Conservation (phyloP, 2,329 filamentous ascomycete genomes). For the Phialophora macrospora region DNA sequence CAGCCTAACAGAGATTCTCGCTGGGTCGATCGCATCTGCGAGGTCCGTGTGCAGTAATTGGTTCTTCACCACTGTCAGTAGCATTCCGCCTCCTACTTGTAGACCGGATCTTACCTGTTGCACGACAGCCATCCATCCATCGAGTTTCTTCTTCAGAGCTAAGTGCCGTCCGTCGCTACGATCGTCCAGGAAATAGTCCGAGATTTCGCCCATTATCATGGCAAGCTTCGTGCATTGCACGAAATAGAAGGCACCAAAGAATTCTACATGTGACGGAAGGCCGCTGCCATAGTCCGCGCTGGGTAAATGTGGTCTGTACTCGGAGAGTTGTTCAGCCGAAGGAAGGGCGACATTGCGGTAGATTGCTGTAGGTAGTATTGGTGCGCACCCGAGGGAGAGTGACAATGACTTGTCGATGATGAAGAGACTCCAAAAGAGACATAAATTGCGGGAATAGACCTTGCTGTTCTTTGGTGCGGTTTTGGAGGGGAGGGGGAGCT, state of each 20-base stretch:
- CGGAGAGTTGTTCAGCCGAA: constrained; percentile 12
- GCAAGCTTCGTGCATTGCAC: constrained; percentile 19
- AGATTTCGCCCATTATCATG: constrained; percentile 17
- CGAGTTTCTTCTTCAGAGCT: constrained; percentile 11
- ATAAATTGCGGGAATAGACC: constrained; percentile 10
- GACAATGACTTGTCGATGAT: constrained; percentile 14
- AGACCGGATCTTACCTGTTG: constrained; percentile 2
- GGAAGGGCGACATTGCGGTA: constrained; percentile 11
- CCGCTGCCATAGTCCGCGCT: not conserved
- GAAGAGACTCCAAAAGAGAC: constrained; percentile 20
- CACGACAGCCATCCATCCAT: constrained; percentile 14
- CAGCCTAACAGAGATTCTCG: constrained; percentile 8
- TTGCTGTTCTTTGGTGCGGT: not conserved
- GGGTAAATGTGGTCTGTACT: constrained; percentile 9
- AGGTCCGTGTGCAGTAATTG: constrained; percentile 8
- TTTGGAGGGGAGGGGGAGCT: constrained; percentile 8
- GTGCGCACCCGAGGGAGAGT: constrained; percentile 14
- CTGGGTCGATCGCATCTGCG: not conserved
- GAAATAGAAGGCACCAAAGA: constrained; percentile 20
- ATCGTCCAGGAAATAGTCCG: constrained; percentile 9
- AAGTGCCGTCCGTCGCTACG: not conserved
- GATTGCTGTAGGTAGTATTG: constrained; percentile 3
- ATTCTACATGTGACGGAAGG: constrained; percentile 7
- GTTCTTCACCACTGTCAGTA: constrained; percentile 1
- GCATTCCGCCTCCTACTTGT: not conserved